A percentile compares a stretch with the other conserved stretches of the same genome.
Conservation (phyloP, 106 monocot species). For the Platanthera zijinensis region DNA sequence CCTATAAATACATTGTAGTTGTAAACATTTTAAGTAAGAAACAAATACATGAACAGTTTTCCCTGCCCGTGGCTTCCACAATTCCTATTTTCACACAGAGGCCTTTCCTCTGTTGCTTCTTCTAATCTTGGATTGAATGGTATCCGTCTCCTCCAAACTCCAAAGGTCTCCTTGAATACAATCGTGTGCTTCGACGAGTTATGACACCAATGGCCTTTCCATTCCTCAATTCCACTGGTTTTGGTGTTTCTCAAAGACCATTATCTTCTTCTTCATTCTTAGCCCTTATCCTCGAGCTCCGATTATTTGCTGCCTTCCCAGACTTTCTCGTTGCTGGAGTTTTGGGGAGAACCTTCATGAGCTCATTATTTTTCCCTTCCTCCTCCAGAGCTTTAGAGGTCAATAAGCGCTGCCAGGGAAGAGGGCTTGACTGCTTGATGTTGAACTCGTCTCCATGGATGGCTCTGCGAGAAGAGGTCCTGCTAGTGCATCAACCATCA, state of each 20-base stretch:
- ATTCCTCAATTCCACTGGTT: not conserved
- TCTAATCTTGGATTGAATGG: not conserved
- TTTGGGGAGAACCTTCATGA: not conserved
- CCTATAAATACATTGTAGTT: no score
- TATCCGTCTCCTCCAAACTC: not conserved
- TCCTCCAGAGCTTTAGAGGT: conserved; percentile 5
- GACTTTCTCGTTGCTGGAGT: not conserved
- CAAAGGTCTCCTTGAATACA: not conserved
- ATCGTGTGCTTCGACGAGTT: not conserved
- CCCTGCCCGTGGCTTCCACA: no score
- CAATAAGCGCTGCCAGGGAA: conserved; percentile 32
- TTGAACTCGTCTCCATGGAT: not conserved
- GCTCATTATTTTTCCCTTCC: conserved; percentile 6
- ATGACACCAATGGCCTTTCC: not conserved
- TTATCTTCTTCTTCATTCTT: not conserved
- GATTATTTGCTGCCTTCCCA: not conserved
- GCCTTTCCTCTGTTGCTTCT: not conserved
- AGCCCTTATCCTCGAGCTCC: not conserved
- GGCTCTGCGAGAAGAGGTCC: conserved; percentile 14
- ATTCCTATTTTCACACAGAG: no score
- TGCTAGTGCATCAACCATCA: conserved; percentile 1
- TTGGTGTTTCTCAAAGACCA: not conserved
- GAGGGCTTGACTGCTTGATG: conserved; percentile 27
- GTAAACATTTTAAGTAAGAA: no score
- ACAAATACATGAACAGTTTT: no score